A percentile compares a stretch with the other conserved stretches of the same genome.
Evolutionary conservation across 331 rosid genomes (phyloP).

Genomic region (Pyracantha coccinea): DNA sequence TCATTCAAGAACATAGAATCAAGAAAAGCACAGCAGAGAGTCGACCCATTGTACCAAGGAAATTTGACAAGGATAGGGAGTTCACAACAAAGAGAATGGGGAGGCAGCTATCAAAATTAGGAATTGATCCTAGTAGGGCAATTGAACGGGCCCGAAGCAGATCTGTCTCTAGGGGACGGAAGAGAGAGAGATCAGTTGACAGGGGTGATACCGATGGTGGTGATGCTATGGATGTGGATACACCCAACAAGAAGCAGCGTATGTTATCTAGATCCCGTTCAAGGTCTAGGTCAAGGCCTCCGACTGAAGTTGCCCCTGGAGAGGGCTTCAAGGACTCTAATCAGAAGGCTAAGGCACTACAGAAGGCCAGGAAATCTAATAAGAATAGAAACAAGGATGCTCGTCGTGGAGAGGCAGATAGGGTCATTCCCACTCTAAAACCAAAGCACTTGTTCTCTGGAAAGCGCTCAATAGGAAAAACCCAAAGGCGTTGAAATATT

Average conservation of each 20-base stretch:
- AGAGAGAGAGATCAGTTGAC: conserved; percentile 68
- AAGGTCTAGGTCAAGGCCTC: conserved; percentile 46
- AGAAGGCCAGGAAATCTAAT: conserved; percentile 54
- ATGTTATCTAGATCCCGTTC: conserved; percentile 42
- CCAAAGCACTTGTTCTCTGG: conserved; percentile 52
- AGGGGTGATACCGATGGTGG: conserved; percentile 24
- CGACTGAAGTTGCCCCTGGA: conserved; percentile 71
- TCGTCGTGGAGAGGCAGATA: conserved; percentile 88
- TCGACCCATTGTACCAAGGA: conserved; percentile 71
- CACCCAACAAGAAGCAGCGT: conserved; percentile 61
- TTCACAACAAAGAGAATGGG: conserved; percentile 81
- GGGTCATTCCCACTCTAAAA: conserved; percentile 69
- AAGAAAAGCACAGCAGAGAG: conserved; percentile 88
- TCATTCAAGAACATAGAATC: conserved; percentile 68
- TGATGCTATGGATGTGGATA: conserved; percentile 45
- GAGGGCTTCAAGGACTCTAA: conserved; percentile 74
- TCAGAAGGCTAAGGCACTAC: conserved; percentile 64
- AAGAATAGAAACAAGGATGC: conserved; percentile 77
- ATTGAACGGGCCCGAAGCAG: conserved; percentile 63
- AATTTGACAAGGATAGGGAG: conserved; percentile 55
- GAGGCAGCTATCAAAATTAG: conserved; percentile 59
- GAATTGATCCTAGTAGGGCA: conserved; percentile 66
- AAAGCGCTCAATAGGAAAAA: conserved; percentile 52
- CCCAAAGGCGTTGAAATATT: conserved; percentile 51
- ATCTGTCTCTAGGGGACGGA: conserved; percentile 54